phyloP scores from a whole-genome alignment of 331 rosid species.

The Quercus phellos region DNA sequence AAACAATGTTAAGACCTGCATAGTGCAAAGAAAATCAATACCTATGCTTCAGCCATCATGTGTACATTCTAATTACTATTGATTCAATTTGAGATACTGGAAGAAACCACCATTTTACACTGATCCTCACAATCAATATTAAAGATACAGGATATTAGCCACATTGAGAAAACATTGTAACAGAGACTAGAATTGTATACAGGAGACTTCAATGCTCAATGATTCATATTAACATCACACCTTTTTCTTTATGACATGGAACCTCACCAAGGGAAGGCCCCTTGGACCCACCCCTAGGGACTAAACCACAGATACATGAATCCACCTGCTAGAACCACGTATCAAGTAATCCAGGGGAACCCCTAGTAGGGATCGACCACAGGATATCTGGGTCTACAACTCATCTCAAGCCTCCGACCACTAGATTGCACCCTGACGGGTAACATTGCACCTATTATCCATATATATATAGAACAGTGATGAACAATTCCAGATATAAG shows the following conservation, averaged over 20 bases:
- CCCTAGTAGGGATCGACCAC: too few species aligned
- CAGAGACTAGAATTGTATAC: background rate
- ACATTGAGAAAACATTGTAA: constrained; percentile 1
- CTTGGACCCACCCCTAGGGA: too few species aligned
- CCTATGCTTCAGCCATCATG: background rate
- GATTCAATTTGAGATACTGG: background rate
- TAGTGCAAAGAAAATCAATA: constrained; percentile 20
- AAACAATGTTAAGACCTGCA: constrained; percentile 74
- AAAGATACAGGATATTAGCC: constrained; percentile 12
- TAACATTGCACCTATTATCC: background rate
- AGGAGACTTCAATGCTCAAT: background rate
- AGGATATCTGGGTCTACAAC: too few species aligned
- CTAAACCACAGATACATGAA: too few species aligned
- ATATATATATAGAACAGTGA: background rate
- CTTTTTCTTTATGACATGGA: too few species aligned
- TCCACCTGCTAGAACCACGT: too few species aligned
- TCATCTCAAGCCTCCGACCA: too few species aligned
- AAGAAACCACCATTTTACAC: background rate
- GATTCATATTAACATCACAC: background rate
- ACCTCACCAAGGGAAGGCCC: too few species aligned
- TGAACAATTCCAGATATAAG: background rate
- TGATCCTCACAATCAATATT: background rate
- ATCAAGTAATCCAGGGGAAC: too few species aligned
- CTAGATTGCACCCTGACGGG: too few species aligned
- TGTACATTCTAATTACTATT: background rate